Base-by-base conservation (phyloP, 202 grass and related monocot species). In the Cymbopogon flexuosus region DNA sequence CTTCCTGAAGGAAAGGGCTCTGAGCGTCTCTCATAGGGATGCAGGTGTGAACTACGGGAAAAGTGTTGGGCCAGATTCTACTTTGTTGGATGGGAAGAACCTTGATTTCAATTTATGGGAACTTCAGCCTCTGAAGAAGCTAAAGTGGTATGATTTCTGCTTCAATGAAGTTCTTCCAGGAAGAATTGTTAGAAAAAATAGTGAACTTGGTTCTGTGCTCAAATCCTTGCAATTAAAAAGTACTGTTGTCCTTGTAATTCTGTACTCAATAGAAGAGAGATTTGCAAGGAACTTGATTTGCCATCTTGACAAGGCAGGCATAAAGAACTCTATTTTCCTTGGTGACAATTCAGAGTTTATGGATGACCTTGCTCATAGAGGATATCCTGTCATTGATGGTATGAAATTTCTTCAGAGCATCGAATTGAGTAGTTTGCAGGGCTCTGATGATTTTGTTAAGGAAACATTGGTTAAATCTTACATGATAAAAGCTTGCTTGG, bases 91-190 rank as follows among this genome's bases (percentile, higher is more conserved):
- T 79, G 52, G 88, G 72, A 93, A 88, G 18, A 83, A 89, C 52
- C 67, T 89, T 27, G 88, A 91, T 91, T 86, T 99, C 73, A 75
- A 93, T 77, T 54, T 95, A 14, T 89, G 83, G 83, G 73, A 87
- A 58, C 72, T 99, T 19, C 89, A 72, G 30, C 80, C 84, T 69
- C 54, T 88, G 45, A 84, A 86, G 66, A 84, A 83, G 57, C 60
- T 93, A 70, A 93, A 84, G 54, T 99, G 88, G 92, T 95, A 88
- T 33, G 70, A 99, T 90, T 99, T 93, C 83, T 99, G 96, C 83
- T 99, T 99, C 36, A 73, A 47, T 68, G 85, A 93, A 75, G 83
- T 80, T 39, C 60, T 85, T 83, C 88, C 84, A 29, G 85, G 87
- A 83, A 93, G 90, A 91, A 33, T 81, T 88, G 80, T 87, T 52